Percentiles rank a stretch among this genome's conserved stretches.
These are phyloP conservation scores for Fusarium pininemorale DNA, from an alignment of 2,329 filamentous ascomycete species.

Conservation along the genomic window DNA sequence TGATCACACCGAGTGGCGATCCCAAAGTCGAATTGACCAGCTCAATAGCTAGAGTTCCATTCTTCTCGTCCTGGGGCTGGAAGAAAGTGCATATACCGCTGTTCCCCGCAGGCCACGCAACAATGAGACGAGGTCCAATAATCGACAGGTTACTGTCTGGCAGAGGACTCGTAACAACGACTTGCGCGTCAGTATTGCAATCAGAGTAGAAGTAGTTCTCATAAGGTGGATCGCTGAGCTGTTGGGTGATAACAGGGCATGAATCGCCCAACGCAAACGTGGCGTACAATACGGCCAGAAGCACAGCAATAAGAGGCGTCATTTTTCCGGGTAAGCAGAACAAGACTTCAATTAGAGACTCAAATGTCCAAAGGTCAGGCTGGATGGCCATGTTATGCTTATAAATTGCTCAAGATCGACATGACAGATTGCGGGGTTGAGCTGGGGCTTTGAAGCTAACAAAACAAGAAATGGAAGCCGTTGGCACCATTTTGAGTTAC, in stretches of 20 bases:
- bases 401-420: constrained; percentile 1
- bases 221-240: constrained; percentile 66
- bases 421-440: constrained; percentile 6
- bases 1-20: constrained; percentile 58
- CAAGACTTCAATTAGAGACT: neutral
- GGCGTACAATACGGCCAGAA: neutral
- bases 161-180: constrained; percentile 67
- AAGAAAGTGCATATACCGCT: constrained; percentile 69
- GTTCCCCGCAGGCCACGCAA: constrained; percentile 73
- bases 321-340: neutral
- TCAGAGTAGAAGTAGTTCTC: constrained; percentile 74
- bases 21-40: constrained; percentile 60
- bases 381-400: neutral
- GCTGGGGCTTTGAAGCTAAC: neutral
- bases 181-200: constrained; percentile 66
- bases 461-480: constrained; percentile 1
- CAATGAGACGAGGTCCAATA: constrained; percentile 65
- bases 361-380: neutral
- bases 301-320: neutral
- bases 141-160: constrained; percentile 62
- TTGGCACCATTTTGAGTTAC: neutral
- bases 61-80: constrained; percentile 59
- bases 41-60: constrained; percentile 62
- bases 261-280: neutral
- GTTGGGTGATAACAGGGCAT: neutral